Conservation (phyloP, 768 basidiomycete genomes). For the Pleurotus eryngii region DNA sequence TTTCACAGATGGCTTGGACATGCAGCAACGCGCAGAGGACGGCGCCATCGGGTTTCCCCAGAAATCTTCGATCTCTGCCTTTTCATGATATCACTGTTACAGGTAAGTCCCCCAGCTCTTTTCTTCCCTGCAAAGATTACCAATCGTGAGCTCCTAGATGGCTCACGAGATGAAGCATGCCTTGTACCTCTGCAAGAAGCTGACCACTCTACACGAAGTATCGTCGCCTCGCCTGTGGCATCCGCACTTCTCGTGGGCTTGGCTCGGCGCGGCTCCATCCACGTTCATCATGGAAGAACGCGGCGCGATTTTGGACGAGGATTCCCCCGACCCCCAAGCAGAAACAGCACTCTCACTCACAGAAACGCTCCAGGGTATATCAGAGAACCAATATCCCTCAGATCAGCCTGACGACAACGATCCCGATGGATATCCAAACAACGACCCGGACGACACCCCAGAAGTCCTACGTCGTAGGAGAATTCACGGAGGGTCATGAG, state of each 20-base stretch:
- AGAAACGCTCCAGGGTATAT: slow-evolving; percentile 31
- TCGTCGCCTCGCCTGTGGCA: slow-evolving; percentile 34
- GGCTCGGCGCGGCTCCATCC: slow-evolving; percentile 38
- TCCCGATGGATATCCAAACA: not conserved
- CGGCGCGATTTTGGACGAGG: slow-evolving; percentile 12
- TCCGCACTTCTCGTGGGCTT: slow-evolving; percentile 35
- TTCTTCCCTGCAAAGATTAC: not conserved
- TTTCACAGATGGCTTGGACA: slow-evolving; percentile 28
- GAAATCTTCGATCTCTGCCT: slow-evolving; percentile 33
- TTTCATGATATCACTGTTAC: slow-evolving; percentile 41
- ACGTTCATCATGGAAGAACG: slow-evolving; percentile 19
- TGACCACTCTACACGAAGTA: slow-evolving; percentile 26
- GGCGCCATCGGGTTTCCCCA: slow-evolving; percentile 19
- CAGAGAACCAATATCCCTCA: slow-evolving; percentile 18
- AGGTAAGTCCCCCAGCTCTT: slow-evolving; percentile 24
- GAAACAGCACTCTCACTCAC: slow-evolving; percentile 21
- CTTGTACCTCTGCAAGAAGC: slow-evolving; percentile 28
- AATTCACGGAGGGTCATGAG: slow-evolving; percentile 9
- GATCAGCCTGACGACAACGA: slow-evolving; percentile 3
- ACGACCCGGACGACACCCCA: not conserved
- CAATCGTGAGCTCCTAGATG: slow-evolving; percentile 28
- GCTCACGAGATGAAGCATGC: slow-evolving; percentile 36
- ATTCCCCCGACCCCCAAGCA: slow-evolving; percentile 13
- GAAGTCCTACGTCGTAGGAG: not conserved
- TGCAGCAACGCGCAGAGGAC: slow-evolving; percentile 18